Percentiles rank a stretch among this genome's conserved stretches.
Evolutionary conservation across 2,329 filamentous ascomycete species (phyloP).

Genomic region (Aspergillus brasiliensis): DNA sequence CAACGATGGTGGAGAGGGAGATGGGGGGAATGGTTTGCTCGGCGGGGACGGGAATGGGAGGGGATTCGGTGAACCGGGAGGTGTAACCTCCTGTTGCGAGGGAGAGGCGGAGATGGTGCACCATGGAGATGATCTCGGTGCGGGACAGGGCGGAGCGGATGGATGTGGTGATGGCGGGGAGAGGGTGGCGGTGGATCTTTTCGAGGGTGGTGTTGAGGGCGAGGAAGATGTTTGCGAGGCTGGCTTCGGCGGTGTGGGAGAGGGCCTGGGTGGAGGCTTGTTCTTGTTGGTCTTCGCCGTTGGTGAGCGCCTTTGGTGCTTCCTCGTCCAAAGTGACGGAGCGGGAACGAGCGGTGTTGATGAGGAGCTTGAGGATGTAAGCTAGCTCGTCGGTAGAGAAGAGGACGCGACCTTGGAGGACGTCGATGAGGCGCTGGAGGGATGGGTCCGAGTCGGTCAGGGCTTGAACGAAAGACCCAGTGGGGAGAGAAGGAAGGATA

Average conservation of each 20-base stretch:
- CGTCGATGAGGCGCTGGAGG: constrained; percentile 38
- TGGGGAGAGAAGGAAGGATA: constrained; percentile 40
- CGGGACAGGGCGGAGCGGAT: constrained; percentile 43
- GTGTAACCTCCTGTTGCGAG: constrained; percentile 47
- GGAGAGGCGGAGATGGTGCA: constrained; percentile 47
- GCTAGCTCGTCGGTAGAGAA: constrained; percentile 44
- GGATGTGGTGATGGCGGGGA: constrained; percentile 32
- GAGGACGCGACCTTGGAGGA: constrained; percentile 39
- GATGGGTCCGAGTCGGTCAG: constrained; percentile 44
- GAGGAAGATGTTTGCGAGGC: constrained; percentile 39
- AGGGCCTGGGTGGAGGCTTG: constrained; percentile 20
- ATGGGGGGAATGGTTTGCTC: constrained; percentile 41
- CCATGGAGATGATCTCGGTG: constrained; percentile 42
- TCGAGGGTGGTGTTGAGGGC: constrained; percentile 42
- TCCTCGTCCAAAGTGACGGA: constrained; percentile 37
- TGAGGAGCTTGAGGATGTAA: constrained; percentile 41
- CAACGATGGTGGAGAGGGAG: constrained; percentile 41
- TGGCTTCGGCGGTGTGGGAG: constrained; percentile 12
- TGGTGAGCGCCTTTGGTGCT: constrained; percentile 33
- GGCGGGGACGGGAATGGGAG: constrained; percentile 38
- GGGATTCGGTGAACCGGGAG: constrained; percentile 45
- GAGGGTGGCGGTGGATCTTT: constrained; percentile 39
- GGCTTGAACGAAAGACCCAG: constrained; percentile 42
- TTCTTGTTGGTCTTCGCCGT: constrained; percentile 21
- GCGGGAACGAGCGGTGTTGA: constrained; percentile 41